Percentiles rank a stretch among this genome's conserved stretches.
Conservation (phyloP, 2,329 filamentous ascomycete species). For the Atkinsonella hypoxylon region DNA sequence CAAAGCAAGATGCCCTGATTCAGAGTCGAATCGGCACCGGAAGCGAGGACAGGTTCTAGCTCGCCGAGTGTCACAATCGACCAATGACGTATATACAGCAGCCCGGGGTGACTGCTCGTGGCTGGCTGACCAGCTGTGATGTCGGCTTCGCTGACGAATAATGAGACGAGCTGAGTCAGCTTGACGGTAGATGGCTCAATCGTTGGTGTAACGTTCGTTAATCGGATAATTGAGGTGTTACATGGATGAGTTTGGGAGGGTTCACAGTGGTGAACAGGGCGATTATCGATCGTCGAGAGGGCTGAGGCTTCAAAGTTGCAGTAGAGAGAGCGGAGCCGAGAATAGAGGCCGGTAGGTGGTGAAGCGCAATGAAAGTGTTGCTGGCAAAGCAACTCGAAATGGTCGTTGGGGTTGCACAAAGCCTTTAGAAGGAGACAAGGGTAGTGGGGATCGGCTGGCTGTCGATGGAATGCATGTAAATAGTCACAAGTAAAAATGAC, state of each 20-base stretch:
- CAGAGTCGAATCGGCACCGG: background rate
- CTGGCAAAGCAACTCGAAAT: background rate
- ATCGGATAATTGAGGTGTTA: background rate
- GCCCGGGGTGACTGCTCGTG: slow-evolving; percentile 2
- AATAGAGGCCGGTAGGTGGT: too few relatives aligned
- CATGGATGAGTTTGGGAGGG: background rate
- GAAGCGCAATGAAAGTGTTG: background rate
- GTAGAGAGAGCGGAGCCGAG: too few relatives aligned
- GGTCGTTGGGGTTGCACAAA: background rate
- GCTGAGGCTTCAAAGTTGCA: background rate
- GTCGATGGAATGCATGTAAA: too few relatives aligned
- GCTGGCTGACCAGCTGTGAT: slow-evolving; percentile 5
- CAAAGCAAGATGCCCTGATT: background rate
- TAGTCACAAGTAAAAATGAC: background rate
- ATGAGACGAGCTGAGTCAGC: slow-evolving; percentile 1
- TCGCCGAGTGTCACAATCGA: background rate
- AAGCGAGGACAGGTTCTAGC: background rate
- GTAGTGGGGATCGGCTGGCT: background rate
- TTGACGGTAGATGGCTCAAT: background rate
- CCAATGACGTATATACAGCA: background rate
- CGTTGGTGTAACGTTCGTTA: background rate
- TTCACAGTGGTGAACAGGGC: background rate
- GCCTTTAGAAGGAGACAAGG: background rate
- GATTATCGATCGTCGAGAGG: background rate
- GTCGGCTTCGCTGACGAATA: slow-evolving; percentile 1